These are phyloP conservation scores for Aspergillus alliaceus DNA, from an alignment of 2,329 filamentous ascomycete species.

Conservation along the genomic window DNA sequence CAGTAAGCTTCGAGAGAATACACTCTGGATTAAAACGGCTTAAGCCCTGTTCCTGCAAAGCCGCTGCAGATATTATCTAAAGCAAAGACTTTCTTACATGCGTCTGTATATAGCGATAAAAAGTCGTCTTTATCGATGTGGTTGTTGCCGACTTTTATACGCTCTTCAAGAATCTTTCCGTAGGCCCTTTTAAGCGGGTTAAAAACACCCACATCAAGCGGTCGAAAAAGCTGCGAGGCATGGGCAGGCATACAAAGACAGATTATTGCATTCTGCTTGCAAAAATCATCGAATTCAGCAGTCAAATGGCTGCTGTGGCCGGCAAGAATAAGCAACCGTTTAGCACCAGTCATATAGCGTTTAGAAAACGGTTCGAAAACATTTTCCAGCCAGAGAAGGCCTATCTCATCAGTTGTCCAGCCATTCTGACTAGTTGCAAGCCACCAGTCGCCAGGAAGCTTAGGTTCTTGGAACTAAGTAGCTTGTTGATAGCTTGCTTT, in stretches of 20 bases:
- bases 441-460: not conserved
- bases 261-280: conserved; percentile 2
- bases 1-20: conserved; percentile 1
- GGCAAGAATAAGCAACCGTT: conserved; percentile 3
- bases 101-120: conserved; percentile 6
- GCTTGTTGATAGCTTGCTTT: not conserved
- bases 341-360: too few relatives aligned
- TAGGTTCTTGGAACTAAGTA: not conserved
- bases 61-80: conserved; percentile 5
- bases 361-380: too few relatives aligned
- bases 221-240: conserved; percentile 6
- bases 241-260: too few relatives aligned
- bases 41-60: conserved; percentile 5
- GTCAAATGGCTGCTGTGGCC: conserved; percentile 2
- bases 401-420: too few relatives aligned
- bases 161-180: not conserved
- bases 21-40: conserved; percentile 3
- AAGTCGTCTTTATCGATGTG: conserved; percentile 10
- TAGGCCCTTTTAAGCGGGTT: conserved; percentile 3
- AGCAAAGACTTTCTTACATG: not conserved
- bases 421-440: too few relatives aligned
- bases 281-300: conserved; percentile 8
- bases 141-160: conserved; percentile 1
- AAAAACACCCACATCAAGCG: conserved; percentile 5
- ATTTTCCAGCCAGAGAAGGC: too few relatives aligned